These are phyloP conservation scores for Breynia disticha DNA, from an alignment of 441 rosid genomes.

Conservation along the genomic window DNA sequence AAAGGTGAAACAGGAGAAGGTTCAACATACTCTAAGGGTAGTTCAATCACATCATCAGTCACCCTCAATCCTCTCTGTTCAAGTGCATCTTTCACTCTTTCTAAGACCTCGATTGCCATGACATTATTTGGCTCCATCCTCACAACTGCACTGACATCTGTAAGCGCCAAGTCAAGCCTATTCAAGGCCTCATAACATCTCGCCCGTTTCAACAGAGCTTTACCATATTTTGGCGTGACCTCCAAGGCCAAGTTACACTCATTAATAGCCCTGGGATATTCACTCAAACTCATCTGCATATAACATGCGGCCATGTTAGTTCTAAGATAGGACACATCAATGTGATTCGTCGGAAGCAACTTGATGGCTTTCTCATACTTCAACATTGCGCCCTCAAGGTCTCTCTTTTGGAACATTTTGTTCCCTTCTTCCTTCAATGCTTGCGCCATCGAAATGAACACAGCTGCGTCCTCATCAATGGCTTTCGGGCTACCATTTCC, in stretches of 20 bases:
- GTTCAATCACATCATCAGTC: constrained; percentile 51
- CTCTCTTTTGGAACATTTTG: constrained; percentile 67
- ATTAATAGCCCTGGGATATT: constrained; percentile 73
- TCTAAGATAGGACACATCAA: constrained; percentile 66
- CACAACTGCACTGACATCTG: constrained; percentile 64
- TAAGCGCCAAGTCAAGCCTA: constrained; percentile 65
- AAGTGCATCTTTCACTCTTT: constrained; percentile 50
- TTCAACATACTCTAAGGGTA: constrained; percentile 30
- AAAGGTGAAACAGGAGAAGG: constrained; percentile 17
- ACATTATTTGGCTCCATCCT: constrained; percentile 66
- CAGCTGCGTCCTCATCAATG: constrained; percentile 59
- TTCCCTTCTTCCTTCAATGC: constrained; percentile 96
- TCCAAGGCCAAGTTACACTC: constrained; percentile 77
- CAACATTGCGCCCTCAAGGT: constrained; percentile 80
- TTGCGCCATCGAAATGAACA: constrained; percentile 67
- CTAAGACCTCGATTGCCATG: constrained; percentile 56
- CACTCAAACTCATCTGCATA: constrained; percentile 86
- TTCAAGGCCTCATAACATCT: constrained; percentile 79
- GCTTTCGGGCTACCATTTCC: constrained; percentile 44
- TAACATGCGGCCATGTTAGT: constrained; percentile 85
- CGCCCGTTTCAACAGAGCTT: constrained; percentile 79
- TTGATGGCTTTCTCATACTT: constrained; percentile 86
- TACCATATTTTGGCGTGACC: constrained; percentile 76
- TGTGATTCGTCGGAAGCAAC: constrained; percentile 61
- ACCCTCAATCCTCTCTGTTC: constrained; percentile 52